Evolutionary conservation across 441 rosid genomes (phyloP), one percentile per base, ranked within the genome.

Genomic region (Macaranga tanarius): DNA sequence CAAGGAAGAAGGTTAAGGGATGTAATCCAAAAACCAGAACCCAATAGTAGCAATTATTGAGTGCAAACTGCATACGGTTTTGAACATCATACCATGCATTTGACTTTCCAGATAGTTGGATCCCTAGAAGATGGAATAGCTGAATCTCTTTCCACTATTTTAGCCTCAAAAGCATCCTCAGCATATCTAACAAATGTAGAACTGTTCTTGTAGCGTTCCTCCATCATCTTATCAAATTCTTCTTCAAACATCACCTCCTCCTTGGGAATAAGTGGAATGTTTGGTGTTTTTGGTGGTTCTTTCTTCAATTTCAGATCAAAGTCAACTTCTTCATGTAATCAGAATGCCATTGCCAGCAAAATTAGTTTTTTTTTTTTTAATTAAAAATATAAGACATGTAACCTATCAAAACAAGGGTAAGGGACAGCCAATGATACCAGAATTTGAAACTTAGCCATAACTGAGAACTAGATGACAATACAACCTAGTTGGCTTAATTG

Each of bases 21-120:
- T 12, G n/a, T 6, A 23, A 59, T 15, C 3, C 28, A 74, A 69
- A 57, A 22, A n/a, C n/a, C 12, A 20, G 69, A 57, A 26, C n/a
- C 17, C 12, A 17, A 72, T 15, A 22, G 26, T 28, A 60, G 8
- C 19, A 42, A 2, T 10, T 10, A 55, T 3, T 66, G 10, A 31
- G 63, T 13, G 22, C 62, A 13, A 2, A 48, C 65, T 62, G 50
- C 58, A 48, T 23, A 63, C 10, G 62, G 12, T 22, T 20, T 22
- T 19, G 28, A 50, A 42, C 34, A 77, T 62, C 84, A 76, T 89
- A 95, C 99, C 90, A 76, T 74, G 83, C 98, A 92, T 86, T 95
- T 95, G 69, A 95, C 91, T 84, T 92, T 92, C 99, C 99, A 95
- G 63, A 90, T 74, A 12, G 71, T 81, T 59, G 98, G 97, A 70